phyloP scores from a whole-genome alignment of 2,329 filamentous ascomycete genomes.

The Trichophyton schoenleinii region DNA sequence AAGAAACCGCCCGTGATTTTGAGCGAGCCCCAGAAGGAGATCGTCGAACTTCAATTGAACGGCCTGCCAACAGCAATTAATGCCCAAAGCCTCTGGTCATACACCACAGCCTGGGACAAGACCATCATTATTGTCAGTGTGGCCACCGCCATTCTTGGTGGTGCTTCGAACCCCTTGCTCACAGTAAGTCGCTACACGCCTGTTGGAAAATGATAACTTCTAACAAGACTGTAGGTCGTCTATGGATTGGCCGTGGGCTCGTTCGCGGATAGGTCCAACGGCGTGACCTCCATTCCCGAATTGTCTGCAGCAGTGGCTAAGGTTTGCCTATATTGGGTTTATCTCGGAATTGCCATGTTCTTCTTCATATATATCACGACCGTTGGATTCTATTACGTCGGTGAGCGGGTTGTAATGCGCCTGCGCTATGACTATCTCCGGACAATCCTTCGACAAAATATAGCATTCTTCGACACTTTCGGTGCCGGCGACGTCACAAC shows the following conservation, averaged over 20 bases:
- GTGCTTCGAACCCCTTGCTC: not conserved
- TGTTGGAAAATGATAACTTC: not conserved
- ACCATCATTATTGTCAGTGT: not conserved
- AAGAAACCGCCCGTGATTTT: not conserved
- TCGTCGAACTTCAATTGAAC: not conserved
- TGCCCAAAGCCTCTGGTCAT: not conserved
- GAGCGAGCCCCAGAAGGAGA: not conserved
- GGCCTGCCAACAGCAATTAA: not conserved
- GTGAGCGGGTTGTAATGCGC: slow-evolving; percentile 56
- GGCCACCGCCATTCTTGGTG: not conserved
- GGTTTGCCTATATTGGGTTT: slow-evolving; percentile 56
- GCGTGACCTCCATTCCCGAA: slow-evolving; percentile 17
- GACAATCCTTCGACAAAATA: slow-evolving; percentile 65
- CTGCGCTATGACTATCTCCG: slow-evolving; percentile 63
- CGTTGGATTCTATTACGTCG: slow-evolving; percentile 67
- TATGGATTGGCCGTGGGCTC: not conserved
- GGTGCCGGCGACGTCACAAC: slow-evolving; percentile 76
- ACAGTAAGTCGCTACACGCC: not conserved
- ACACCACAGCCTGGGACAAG: not conserved
- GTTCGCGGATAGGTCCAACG: not conserved
- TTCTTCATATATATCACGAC: slow-evolving; percentile 61
- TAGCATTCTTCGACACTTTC: slow-evolving; percentile 72
- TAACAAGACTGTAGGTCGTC: not conserved
- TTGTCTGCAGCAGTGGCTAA: not conserved
- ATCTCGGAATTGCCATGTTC: slow-evolving; percentile 61